These are phyloP conservation scores for Populus hybrid DNA, from an alignment of 441 rosid genomes.

Conservation along the genomic window DNA sequence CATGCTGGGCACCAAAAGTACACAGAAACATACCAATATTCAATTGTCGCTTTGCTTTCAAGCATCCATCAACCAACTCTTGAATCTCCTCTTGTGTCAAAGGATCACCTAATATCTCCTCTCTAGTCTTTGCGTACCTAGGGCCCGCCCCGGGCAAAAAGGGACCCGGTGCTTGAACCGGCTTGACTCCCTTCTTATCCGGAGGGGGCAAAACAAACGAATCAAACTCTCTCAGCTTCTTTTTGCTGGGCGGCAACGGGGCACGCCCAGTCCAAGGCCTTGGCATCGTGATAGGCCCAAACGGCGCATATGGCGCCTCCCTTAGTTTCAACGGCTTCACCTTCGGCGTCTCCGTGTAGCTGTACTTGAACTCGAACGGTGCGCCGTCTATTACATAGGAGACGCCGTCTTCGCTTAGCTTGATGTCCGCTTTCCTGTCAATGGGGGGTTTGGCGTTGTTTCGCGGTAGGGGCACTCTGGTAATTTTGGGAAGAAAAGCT, in stretches of 20 bases:
- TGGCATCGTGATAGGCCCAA: conserved; percentile 74
- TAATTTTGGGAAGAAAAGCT: conserved; percentile 37
- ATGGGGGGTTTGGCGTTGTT: conserved; percentile 20
- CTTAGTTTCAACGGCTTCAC: conserved; percentile 69
- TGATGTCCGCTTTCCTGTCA: conserved; percentile 50
- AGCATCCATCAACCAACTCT: conserved; percentile 54
- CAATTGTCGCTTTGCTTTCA: conserved; percentile 67
- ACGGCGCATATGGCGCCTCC: conserved; percentile 85
- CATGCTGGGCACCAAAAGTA: background rate
- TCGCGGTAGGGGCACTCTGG: conserved; percentile 11
- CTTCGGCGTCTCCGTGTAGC: conserved; percentile 92
- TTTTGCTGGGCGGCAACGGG: conserved; percentile 64
- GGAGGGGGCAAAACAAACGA: conserved; percentile 79
- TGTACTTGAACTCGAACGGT: conserved; percentile 94
- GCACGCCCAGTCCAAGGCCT: conserved; percentile 96
- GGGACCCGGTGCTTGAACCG: conserved; percentile 85
- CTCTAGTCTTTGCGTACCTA: conserved; percentile 64
- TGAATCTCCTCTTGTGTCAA: conserved; percentile 62
- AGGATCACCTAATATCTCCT: conserved; percentile 88
- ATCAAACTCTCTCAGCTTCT: conserved; percentile 77
- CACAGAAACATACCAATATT: conserved; percentile 60
- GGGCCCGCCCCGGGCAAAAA: conserved; percentile 75
- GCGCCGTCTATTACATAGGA: conserved; percentile 79
- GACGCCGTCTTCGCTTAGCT: conserved; percentile 64
- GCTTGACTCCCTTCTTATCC: conserved; percentile 52